Evolutionary conservation across 139 green algal species (phyloP), one percentile per base, ranked within the genome.

Genomic region (Nannochloris sp.): DNA sequence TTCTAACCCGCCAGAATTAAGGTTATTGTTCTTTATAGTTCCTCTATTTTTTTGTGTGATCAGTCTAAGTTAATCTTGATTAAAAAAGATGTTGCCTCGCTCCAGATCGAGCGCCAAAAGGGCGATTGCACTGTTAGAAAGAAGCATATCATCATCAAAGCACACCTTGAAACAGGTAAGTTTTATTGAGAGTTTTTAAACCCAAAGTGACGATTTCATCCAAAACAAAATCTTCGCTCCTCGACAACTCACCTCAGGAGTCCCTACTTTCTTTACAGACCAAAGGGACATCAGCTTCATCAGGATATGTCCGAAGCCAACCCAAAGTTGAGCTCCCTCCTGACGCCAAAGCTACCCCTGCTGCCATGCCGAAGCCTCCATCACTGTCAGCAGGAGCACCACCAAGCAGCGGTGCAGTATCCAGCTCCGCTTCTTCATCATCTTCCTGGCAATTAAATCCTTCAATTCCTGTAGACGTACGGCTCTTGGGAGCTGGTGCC

Each of bases 391-490:
- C 42, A 51, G 42, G 19, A 51, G 19, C 42, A 27, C 19, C 42
- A 51, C 19, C 42, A 27, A 19, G 42, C 19, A 53, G 30, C 5
- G 13, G 14, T 2, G 45, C 38, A 8, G 30, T 42, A 23, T 25
- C 57, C 32, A 37, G 15, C 13, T 32, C 25, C 23, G 36, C 23
- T 6, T 32, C 2, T 1, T 31, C 12, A 31, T 14, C 31, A n/a
- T 6, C 23, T 15, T 32, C n/a, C 35, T 75, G 68, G 68, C 58
- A 64, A 51, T 42, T 75, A 19, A 51, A 63, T 55, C 46, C 35
- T 3, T 29, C 46, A 2, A 7, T 75, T 9, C 68, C 68, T 1
- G 51, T 69, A 19, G 68, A 75, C 23, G 61, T 72, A 15, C 68
- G 68, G 27, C 61, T 75, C 34, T 35, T 75, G 36, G 61, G 24